Percentiles rank a stretch among this genome's conserved stretches.
Evolutionary conservation across 768 basidiomycete species (phyloP).

Genomic region (Hydnum rufescens): DNA sequence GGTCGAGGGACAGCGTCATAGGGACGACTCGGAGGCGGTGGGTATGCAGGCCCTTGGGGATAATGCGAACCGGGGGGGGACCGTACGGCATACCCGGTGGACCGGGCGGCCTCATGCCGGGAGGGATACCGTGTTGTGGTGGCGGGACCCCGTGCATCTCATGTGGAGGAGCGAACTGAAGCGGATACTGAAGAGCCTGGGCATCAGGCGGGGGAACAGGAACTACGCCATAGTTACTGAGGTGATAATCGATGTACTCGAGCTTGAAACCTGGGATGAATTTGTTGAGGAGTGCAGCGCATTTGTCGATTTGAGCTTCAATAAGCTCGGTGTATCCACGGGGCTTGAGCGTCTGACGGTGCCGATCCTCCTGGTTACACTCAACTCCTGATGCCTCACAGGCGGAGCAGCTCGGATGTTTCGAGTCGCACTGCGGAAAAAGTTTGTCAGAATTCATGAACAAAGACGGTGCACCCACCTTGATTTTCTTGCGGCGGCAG

Average conservation of each 20-base stretch:
- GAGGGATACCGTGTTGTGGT: neutral
- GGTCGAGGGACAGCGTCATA: too few species aligned
- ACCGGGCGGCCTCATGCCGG: neutral
- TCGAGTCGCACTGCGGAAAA: constrained; percentile 58
- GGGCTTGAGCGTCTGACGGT: constrained; percentile 69
- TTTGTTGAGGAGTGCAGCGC: constrained; percentile 56
- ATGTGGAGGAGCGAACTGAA: neutral
- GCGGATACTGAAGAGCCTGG: neutral
- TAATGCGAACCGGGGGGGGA: neutral
- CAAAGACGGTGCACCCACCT: constrained; percentile 49
- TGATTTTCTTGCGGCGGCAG: constrained; percentile 93
- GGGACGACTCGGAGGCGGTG: constrained; percentile 10
- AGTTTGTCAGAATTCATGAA: constrained; percentile 23
- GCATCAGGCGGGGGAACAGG: constrained; percentile 14
- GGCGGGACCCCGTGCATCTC: neutral
- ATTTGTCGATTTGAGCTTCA: constrained; percentile 62
- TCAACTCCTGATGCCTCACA: constrained; percentile 60
- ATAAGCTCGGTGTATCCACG: constrained; percentile 67
- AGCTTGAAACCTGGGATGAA: constrained; percentile 48
- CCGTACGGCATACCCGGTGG: neutral
- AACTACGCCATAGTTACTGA: constrained; percentile 45
- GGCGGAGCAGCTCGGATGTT: constrained; percentile 71
- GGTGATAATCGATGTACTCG: constrained; percentile 41
- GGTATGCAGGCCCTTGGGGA: constrained; percentile 4
- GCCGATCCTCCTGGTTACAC: constrained; percentile 78